Evolutionary conservation across 768 basidiomycete genomes (phyloP).

Genomic region (Podaxis sp.): DNA sequence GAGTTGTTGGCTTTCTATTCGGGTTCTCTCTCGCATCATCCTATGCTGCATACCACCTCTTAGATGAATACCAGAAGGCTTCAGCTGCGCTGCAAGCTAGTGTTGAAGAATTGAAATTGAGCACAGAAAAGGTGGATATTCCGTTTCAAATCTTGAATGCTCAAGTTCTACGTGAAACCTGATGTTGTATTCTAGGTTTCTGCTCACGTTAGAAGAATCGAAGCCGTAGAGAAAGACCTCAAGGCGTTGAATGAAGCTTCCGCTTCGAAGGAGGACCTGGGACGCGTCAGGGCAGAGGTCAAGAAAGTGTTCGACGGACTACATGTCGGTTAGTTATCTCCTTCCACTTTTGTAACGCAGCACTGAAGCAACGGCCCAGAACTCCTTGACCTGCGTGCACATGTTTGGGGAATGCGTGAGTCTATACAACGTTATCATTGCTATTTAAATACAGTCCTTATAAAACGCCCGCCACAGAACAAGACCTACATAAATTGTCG

Average conservation of each 20-base stretch:
- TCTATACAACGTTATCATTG: slow-evolving; percentile 19
- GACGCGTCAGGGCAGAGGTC: slow-evolving; percentile 71
- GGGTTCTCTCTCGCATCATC: slow-evolving; percentile 91
- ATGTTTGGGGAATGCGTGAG: slow-evolving; percentile 89
- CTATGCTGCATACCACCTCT: slow-evolving; percentile 80
- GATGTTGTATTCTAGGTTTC: slow-evolving; percentile 55
- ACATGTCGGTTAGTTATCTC: slow-evolving; percentile 60
- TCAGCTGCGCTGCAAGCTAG: slow-evolving; percentile 86
- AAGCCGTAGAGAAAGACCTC: slow-evolving; percentile 87
- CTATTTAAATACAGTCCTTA: neutral
- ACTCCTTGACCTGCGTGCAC: slow-evolving; percentile 75
- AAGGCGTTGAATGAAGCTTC: slow-evolving; percentile 68
- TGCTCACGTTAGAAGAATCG: slow-evolving; percentile 79
- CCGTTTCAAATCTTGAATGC: neutral
- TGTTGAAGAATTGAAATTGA: slow-evolving; percentile 82
- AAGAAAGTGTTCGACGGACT: slow-evolving; percentile 88
- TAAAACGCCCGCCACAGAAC: slow-evolving; percentile 51
- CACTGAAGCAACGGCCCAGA: slow-evolving; percentile 40
- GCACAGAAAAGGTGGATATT: slow-evolving; percentile 69
- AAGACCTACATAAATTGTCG: slow-evolving; percentile 73
- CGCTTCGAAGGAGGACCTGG: slow-evolving; percentile 79
- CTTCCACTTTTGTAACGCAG: neutral
- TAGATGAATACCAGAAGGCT: slow-evolving; percentile 89
- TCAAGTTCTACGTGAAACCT: neutral
- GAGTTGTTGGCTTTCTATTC: slow-evolving; percentile 82